phyloP scores from a whole-genome alignment of 2,329 filamentous ascomycete species.

The Diplodia scrobiculata region DNA sequence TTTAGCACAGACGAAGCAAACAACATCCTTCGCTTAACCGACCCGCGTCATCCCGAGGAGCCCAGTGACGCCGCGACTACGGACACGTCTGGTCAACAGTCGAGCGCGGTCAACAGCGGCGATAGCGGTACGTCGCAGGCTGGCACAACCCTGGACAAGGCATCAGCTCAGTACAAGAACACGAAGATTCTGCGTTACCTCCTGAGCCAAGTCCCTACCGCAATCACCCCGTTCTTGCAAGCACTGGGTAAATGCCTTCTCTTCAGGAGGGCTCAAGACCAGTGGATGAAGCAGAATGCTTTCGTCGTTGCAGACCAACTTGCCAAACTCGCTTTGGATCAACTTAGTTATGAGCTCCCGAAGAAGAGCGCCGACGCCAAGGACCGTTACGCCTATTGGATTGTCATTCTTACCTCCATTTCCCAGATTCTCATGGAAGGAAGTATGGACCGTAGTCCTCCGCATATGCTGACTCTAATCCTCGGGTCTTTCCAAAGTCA shows the following conservation, averaged over 20 bases:
- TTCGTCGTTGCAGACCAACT: constrained; percentile 67
- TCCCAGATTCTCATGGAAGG: constrained; percentile 78
- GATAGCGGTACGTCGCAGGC: constrained; percentile 31
- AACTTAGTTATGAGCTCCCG: constrained; percentile 59
- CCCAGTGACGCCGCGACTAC: constrained; percentile 20
- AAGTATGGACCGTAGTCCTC: constrained; percentile 43
- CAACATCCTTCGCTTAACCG: constrained; percentile 40
- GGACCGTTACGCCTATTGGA: constrained; percentile 74
- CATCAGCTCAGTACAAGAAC: constrained; percentile 63
- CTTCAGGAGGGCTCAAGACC: constrained; percentile 71
- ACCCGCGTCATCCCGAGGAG: constrained; percentile 10
- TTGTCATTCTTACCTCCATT: constrained; percentile 75
- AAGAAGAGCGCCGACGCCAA: constrained; percentile 57
- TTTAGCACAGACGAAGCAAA: constrained; percentile 47
- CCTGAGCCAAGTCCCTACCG: constrained; percentile 74
- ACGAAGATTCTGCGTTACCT: constrained; percentile 75
- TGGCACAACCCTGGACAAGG: constrained; percentile 32
- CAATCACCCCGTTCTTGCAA: constrained; percentile 83
- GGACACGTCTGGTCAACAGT: constrained; percentile 27
- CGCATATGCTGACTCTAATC: constrained; percentile 65
- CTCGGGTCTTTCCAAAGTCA: constrained; percentile 83
- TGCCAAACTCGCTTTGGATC: constrained; percentile 68
- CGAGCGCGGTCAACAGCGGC: constrained; percentile 28
- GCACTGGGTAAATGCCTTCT: constrained; percentile 80
- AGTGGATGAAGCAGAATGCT: constrained; percentile 63